Evolutionary conservation across 805 yeast genomes (phyloP).

Genomic region (Kregervanrija pseudodelftensis): DNA sequence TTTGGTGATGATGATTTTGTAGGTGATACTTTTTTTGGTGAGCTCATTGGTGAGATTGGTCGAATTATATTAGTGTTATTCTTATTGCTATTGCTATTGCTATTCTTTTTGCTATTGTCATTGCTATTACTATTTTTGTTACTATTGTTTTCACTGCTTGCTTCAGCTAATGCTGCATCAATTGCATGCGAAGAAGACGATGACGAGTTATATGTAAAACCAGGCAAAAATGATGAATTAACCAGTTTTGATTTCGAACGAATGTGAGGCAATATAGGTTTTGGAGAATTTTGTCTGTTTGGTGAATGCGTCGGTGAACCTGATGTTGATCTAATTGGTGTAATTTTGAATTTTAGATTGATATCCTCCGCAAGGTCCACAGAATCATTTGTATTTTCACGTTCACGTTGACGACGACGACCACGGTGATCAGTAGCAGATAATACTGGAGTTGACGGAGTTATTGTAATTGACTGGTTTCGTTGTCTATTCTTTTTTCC

Average conservation of each 20-base stretch:
- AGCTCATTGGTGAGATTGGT: too few relatives aligned
- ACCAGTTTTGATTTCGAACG: constrained; percentile 16
- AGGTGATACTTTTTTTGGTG: too few relatives aligned
- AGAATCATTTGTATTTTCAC: constrained; percentile 5
- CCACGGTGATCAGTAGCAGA: constrained; percentile 1
- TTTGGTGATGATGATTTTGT: too few relatives aligned
- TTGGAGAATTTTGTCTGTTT: constrained; percentile 16
- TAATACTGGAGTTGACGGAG: background rate
- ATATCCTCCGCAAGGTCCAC: constrained; percentile 14
- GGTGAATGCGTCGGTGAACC: constrained; percentile 14
- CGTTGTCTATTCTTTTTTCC: background rate
- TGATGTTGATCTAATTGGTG: constrained; percentile 24
- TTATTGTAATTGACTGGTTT: constrained; percentile 2
- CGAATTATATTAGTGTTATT: background rate
- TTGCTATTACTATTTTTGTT: background rate
- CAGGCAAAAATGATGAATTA: constrained; percentile 18
- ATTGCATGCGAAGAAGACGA: constrained; percentile 14
- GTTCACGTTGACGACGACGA: background rate
- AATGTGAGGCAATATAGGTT: constrained; percentile 11
- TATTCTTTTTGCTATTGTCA: background rate
- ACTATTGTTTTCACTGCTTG: background rate
- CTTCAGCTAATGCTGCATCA: constrained; percentile 18
- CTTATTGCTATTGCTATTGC: background rate
- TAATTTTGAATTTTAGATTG: constrained; percentile 24
- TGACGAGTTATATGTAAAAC: constrained; percentile 5